These are phyloP conservation scores for Fraxinus sp. DNA, from an alignment of 305 asterid genomes.

Conservation along the genomic window DNA sequence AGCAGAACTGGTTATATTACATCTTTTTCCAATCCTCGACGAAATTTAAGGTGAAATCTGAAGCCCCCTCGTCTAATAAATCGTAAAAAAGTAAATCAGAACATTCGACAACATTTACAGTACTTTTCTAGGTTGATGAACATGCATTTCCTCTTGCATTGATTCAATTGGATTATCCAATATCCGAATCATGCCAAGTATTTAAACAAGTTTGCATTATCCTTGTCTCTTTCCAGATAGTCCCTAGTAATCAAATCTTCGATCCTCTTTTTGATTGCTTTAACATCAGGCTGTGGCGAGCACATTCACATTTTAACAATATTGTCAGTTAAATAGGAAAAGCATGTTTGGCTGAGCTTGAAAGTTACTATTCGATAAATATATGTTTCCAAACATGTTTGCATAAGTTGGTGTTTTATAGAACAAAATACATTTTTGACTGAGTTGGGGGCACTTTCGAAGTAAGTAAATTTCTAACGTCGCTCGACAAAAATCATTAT, in stretches of 20 bases:
- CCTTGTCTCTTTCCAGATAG: constrained; percentile 89
- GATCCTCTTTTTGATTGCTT: constrained; percentile 94
- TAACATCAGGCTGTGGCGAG: constrained; percentile 77
- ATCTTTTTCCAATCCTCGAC: constrained; percentile 11
- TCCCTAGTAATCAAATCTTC: constrained; percentile 95
- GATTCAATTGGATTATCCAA: constrained; percentile 10
- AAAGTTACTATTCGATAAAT: not conserved
- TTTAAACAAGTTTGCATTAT: constrained; percentile 79
- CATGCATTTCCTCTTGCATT: not conserved
- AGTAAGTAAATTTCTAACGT: not conserved
- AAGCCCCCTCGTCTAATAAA: constrained; percentile 21
- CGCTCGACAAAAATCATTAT: not conserved
- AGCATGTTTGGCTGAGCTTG: not conserved
- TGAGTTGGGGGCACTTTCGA: not conserved
- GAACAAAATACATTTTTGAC: not conserved
- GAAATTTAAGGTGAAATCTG: not conserved
- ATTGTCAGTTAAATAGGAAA: not conserved
- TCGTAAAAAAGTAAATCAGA: constrained; percentile 18
- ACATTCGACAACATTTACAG: constrained; percentile 31
- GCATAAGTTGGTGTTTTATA: not conserved
- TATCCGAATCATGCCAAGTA: constrained; percentile 71
- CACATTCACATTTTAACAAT: not conserved
- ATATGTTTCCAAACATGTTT: not conserved
- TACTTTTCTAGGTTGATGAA: constrained; percentile 10
- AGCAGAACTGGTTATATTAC: not conserved